These are phyloP conservation scores for Fusarium sp. DNA, from an alignment of 2,329 filamentous ascomycete species.

Conservation along the genomic window DNA sequence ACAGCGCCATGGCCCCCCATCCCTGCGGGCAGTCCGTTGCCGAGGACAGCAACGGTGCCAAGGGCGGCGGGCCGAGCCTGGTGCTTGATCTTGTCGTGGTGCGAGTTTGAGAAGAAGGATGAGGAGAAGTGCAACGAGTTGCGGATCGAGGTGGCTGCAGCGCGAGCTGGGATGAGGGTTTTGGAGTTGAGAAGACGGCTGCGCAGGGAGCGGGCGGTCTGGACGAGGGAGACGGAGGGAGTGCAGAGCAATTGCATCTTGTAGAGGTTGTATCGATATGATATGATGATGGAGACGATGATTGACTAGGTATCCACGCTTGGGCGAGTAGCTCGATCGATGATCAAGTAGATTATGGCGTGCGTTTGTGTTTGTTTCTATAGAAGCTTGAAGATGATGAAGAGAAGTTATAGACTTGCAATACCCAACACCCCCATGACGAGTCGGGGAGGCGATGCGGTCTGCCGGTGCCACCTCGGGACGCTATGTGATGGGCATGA, in stretches of 20 bases:
- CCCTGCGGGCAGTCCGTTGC: slow-evolving; percentile 23
- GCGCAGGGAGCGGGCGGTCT: slow-evolving; percentile 35
- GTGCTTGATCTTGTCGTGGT: slow-evolving; percentile 38
- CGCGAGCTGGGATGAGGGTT: slow-evolving; percentile 30
- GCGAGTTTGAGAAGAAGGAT: slow-evolving; percentile 24
- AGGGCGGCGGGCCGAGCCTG: slow-evolving; percentile 35
- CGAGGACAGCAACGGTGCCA: slow-evolving; percentile 39
- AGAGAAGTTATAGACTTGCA: slow-evolving; percentile 20
- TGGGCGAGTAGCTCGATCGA: not conserved
- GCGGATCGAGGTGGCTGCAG: slow-evolving; percentile 39
- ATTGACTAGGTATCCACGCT: not conserved
- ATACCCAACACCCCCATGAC: not conserved
- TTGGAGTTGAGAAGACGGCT: slow-evolving; percentile 37
- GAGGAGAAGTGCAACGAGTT: slow-evolving; percentile 37
- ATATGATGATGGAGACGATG: not conserved
- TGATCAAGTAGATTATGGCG: slow-evolving; percentile 2
- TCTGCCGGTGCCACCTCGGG: slow-evolving; percentile 25
- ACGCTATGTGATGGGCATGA: not conserved
- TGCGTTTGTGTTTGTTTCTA: not conserved
- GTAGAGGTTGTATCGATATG: not conserved
- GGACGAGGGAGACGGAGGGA: slow-evolving; percentile 29
- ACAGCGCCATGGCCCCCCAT: slow-evolving; percentile 24
- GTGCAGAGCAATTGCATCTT: slow-evolving; percentile 41
- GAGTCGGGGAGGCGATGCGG: slow-evolving; percentile 23
- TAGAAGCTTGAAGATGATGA: not conserved